Evolutionary conservation across 2,329 filamentous ascomycete species (phyloP), one percentile per base, ranked within the genome.

Genomic region (Chrysoporthe puriensis): DNA sequence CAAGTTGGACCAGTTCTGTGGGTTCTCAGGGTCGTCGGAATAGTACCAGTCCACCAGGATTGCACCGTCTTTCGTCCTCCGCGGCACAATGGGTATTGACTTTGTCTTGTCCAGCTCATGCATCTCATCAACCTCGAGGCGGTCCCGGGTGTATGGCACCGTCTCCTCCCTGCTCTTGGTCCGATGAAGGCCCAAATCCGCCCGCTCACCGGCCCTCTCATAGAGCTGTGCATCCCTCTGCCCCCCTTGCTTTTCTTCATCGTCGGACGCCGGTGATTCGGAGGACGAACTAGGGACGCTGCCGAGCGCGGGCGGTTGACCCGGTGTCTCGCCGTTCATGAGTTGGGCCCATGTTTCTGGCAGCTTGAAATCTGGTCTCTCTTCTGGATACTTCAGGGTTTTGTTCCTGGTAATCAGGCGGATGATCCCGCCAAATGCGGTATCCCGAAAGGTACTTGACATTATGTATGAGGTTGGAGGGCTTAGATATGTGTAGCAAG

Each of bases 251-350:
- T 69, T 72, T 60, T 75, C 73, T 16, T 76, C 73, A 36, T 74
- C 73, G 54, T 67, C 66, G 42, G 70, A 32, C 18, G 58, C 65
- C 62, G 70, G 50, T 1, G 59, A 69, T 9, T 64, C 58, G n/a
- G 57, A 68, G 16, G 65, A 59, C 5, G 62, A 43, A 36, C 50
- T 59, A 14, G 65, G 66, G n/a, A 63, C 48, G 36, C 58, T 68
- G 46, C 71, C 62, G 67, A 68, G 40, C 62, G 65, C 9, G 62
- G 69, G 61, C 46, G 68, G 58, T 34, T 63, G 62, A 14, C 46
- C 50, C 18, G 36, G 52, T 11, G 88, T 90, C 73, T 95, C 92
- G 70, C 97, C 92, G 75, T 91, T 93, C 60, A 95, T 82, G 7
- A 88, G 84, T 67, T 90, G 89, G 43, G 96, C 77, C 63, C 91